Conservation (phyloP, 2,329 filamentous ascomycete species). For the Claviceps cyperi region DNA sequence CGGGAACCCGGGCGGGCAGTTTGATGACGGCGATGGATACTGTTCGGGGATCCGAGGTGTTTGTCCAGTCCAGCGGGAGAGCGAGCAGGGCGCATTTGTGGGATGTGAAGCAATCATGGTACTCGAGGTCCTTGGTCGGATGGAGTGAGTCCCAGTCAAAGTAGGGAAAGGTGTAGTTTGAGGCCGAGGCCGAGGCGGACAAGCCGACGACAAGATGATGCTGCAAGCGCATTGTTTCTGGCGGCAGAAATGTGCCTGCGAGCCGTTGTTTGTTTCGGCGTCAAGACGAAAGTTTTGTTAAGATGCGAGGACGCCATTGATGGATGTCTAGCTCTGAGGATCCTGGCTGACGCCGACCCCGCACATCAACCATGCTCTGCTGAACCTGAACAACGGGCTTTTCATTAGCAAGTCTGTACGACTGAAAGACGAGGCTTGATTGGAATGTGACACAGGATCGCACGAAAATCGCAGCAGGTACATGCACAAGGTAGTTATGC, state of each 20-base stretch:
- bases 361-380: background rate
- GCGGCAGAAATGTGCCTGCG: background rate
- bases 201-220: background rate
- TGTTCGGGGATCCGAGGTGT: conserved; percentile 14
- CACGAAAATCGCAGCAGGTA: background rate
- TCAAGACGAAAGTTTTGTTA: background rate
- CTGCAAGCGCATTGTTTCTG: background rate
- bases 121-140: conserved; percentile 22
- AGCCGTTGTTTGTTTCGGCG: background rate
- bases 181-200: background rate
- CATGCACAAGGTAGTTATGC: background rate
- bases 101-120: conserved; percentile 24
- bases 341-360: background rate
- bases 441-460: background rate
- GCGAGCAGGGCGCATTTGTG: conserved; percentile 27
- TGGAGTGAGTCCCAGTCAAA: conserved; percentile 24
- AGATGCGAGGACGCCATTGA: background rate
- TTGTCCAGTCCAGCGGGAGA: conserved; percentile 29
- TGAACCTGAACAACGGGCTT: background rate
- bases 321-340: too few species aligned
- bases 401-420: background rate
- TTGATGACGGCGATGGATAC: conserved; percentile 27
- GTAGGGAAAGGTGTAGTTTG: background rate
- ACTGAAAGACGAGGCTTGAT: background rate
- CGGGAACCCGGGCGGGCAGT: conserved; percentile 23